Conservation (phyloP, 441 rosid genomes). For the Breynia disticha region DNA sequence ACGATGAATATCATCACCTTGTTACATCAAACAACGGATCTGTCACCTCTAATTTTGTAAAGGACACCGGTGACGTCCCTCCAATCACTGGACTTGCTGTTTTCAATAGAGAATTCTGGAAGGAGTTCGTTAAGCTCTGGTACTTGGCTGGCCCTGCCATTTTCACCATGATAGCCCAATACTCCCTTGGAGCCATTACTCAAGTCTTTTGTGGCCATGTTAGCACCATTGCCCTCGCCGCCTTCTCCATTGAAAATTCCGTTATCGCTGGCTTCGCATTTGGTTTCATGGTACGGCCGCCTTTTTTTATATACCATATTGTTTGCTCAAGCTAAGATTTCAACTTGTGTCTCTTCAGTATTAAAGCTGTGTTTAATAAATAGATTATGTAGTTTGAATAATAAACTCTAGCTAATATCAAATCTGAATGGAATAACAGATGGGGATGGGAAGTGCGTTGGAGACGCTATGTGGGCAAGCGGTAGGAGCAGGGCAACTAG, state of each 20-base stretch:
- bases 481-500: constrained; percentile 58
- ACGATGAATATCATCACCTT: no score
- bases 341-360: no score
- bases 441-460: constrained; percentile 77
- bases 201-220: constrained; percentile 41
- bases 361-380: no score
- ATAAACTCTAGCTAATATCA: no score
- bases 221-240: constrained; percentile 38
- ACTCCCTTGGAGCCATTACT: constrained; percentile 50
- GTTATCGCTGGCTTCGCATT: constrained; percentile 53
- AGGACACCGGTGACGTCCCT: constrained; percentile 19
- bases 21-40: no score
- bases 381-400: no score
- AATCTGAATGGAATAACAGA: no score
- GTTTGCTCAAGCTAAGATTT: constrained; percentile 18
- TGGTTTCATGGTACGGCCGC: constrained; percentile 25
- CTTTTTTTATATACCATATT: constrained; percentile 17
- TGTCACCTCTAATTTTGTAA: neutral
- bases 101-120: constrained; percentile 28
- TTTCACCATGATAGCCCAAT: constrained; percentile 37
- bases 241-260: constrained; percentile 45
- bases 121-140: constrained; percentile 40
- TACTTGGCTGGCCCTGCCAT: constrained; percentile 49
- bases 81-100: constrained; percentile 18
- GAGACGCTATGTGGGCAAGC: constrained; percentile 80